Percentiles rank a stretch among this genome's conserved stretches.
These are phyloP conservation scores for Acephala macrosclerotiorum DNA, from an alignment of 2,329 filamentous ascomycete genomes.

Conservation along the genomic window DNA sequence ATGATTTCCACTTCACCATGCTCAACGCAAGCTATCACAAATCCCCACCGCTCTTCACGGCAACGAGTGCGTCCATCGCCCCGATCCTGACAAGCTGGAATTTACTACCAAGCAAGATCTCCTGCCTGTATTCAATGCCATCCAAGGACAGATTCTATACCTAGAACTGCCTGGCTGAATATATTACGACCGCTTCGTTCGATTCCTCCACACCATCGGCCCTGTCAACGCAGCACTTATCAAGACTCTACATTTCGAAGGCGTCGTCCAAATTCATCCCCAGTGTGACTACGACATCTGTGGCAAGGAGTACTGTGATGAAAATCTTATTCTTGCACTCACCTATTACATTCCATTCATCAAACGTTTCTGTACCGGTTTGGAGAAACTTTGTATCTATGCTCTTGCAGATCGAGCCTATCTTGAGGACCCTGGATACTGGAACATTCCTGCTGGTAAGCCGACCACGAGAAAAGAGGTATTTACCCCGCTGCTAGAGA, in stretches of 20 bases:
- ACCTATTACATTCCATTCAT: background rate
- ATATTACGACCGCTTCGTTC: constrained; percentile 25
- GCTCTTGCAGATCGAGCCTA: background rate
- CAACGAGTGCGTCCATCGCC: background rate
- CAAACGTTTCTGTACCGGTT: background rate
- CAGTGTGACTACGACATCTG: background rate
- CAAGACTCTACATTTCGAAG: constrained; percentile 3
- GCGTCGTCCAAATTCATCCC: constrained; percentile 11
- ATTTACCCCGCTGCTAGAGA: background rate
- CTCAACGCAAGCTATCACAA: background rate
- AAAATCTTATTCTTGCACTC: background rate
- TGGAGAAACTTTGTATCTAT: background rate
- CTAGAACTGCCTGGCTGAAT: constrained; percentile 16
- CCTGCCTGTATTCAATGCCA: no score
- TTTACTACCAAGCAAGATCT: background rate
- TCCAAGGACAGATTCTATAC: background rate
- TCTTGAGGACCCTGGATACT: background rate
- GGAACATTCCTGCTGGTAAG: no score
- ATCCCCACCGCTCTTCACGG: background rate
- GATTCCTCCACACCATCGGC: constrained; percentile 28
- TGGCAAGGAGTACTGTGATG: background rate
- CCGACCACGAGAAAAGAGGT: background rate
- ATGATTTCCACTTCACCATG: background rate
- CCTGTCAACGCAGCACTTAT: constrained; percentile 16
- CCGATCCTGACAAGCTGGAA: background rate